phyloP scores from a whole-genome alignment of 2,329 filamentous ascomycete genomes.

The Alternaria burnsii region DNA sequence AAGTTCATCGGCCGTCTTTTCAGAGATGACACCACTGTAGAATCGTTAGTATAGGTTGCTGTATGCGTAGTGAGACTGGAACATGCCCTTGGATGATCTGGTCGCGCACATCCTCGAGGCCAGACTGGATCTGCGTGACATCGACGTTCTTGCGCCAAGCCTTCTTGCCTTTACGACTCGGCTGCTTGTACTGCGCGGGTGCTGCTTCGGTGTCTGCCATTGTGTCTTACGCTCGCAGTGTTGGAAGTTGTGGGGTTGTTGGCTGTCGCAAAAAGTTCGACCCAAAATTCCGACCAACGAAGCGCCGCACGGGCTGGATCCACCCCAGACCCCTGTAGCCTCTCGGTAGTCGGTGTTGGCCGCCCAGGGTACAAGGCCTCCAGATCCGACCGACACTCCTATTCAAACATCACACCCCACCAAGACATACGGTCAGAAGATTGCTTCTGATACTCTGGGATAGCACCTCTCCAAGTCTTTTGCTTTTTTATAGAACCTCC shows the following conservation, averaged over 20 bases:
- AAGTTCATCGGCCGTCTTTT: constrained; percentile 82
- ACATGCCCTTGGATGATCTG: constrained; percentile 88
- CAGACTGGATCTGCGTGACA: constrained; percentile 82
- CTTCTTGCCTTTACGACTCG: constrained; percentile 96
- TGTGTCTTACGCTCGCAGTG: constrained; percentile 9
- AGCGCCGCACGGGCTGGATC: constrained; percentile 18
- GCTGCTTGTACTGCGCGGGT: constrained; percentile 83
- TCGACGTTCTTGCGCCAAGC: constrained; percentile 99
- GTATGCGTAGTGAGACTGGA: neutral
- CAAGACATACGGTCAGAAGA: constrained; percentile 12
- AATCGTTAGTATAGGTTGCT: constrained; percentile 19
- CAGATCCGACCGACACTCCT: constrained; percentile 34
- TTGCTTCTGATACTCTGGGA: constrained; percentile 7
- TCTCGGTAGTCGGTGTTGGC: constrained; percentile 23
- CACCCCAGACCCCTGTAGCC: constrained; percentile 13
- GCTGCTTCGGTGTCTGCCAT: constrained; percentile 57
- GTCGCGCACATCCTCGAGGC: constrained; percentile 83
- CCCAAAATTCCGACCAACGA: constrained; percentile 22
- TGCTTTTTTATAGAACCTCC: constrained; percentile 4
- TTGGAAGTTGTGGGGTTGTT: constrained; percentile 19
- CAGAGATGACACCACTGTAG: constrained; percentile 80
- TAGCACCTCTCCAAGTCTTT: neutral
- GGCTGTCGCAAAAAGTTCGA: constrained; percentile 24
- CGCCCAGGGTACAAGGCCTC: constrained; percentile 24
- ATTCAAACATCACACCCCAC: constrained; percentile 29